A percentile compares a stretch with the other conserved stretches of the same genome.
Conservation (phyloP, 345 rosid species). For the Euphorbia lathyris region DNA sequence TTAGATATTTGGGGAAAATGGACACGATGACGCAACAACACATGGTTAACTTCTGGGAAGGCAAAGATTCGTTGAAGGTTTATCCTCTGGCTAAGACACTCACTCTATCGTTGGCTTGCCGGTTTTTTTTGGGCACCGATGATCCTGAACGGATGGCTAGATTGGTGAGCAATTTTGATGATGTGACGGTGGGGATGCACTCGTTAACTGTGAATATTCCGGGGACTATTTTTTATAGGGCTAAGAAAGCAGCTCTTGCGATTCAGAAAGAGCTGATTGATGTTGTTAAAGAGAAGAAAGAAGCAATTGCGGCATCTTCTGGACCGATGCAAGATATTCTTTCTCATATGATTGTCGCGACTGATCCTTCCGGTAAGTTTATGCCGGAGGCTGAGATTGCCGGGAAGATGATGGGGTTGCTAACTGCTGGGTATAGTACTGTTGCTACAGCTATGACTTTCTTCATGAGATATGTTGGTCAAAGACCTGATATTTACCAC, state of each 20-base stretch:
- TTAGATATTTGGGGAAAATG: slow-evolving; percentile 44
- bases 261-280: slow-evolving; percentile 32
- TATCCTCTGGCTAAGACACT: slow-evolving; percentile 38
- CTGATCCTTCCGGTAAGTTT: slow-evolving; percentile 38
- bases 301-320: slow-evolving; percentile 26
- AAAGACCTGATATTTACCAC: slow-evolving; percentile 42
- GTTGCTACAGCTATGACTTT: slow-evolving; percentile 55
- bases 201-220: slow-evolving; percentile 41
- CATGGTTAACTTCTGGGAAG: slow-evolving; percentile 39
- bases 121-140: slow-evolving; percentile 45
- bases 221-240: slow-evolving; percentile 40
- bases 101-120: slow-evolving; percentile 48
- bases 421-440: slow-evolving; percentile 56
- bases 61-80: slow-evolving; percentile 29
- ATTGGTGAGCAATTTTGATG: slow-evolving; percentile 40
- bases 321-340: slow-evolving; percentile 31
- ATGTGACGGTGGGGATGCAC: slow-evolving; percentile 44
- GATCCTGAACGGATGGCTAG: slow-evolving; percentile 40
- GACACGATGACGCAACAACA: slow-evolving; percentile 46
- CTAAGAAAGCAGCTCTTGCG: slow-evolving; percentile 33
- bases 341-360: slow-evolving; percentile 37
- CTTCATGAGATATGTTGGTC: slow-evolving; percentile 57
- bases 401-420: slow-evolving; percentile 48
- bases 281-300: slow-evolving; percentile 39
- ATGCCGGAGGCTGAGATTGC: slow-evolving; percentile 53